These are phyloP conservation scores for Xylariaceae sp. DNA, from an alignment of 2,329 filamentous ascomycete species.

Conservation along the genomic window DNA sequence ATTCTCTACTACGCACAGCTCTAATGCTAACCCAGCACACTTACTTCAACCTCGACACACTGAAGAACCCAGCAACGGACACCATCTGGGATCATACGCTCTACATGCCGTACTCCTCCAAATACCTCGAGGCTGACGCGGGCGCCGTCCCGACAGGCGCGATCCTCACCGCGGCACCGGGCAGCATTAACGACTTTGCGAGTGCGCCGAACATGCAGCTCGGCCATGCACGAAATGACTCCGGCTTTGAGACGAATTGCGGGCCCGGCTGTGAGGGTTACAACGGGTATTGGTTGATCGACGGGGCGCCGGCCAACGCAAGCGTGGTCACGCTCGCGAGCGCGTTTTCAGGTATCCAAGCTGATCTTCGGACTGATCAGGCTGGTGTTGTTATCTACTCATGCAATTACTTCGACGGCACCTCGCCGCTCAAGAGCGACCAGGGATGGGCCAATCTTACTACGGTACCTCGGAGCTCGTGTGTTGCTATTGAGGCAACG, in stretches of 20 bases:
- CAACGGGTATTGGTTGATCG: slow-evolving; percentile 56
- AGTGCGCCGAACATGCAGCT: slow-evolving; percentile 55
- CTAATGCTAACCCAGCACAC: slow-evolving; percentile 64
- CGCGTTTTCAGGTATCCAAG: slow-evolving; percentile 61
- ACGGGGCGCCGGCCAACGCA: slow-evolving; percentile 36
- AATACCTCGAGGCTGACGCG: slow-evolving; percentile 53
- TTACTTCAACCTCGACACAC: slow-evolving; percentile 67
- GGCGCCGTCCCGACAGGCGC: slow-evolving; percentile 57
- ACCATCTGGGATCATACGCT: slow-evolving; percentile 59
- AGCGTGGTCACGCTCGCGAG: slow-evolving; percentile 55
- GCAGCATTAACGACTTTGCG: slow-evolving; percentile 64
- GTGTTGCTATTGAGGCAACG: slow-evolving; percentile 71
- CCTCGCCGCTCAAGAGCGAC: slow-evolving; percentile 52
- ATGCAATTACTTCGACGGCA: slow-evolving; percentile 54
- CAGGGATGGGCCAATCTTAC: slow-evolving; percentile 48
- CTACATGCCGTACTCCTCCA: slow-evolving; percentile 58
- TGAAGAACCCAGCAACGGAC: slow-evolving; percentile 52
- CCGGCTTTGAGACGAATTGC: slow-evolving; percentile 60
- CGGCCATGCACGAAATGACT: slow-evolving; percentile 54
- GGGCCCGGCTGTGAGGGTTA: slow-evolving; percentile 66
- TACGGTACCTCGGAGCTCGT: slow-evolving; percentile 58
- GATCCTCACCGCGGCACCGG: slow-evolving; percentile 52
- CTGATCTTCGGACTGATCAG: slow-evolving; percentile 69
- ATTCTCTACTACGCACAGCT: slow-evolving; percentile 31
- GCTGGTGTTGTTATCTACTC: slow-evolving; percentile 68